Conservation (phyloP, 2,329 filamentous ascomycete genomes). For the Stenocarpella maydis region DNA sequence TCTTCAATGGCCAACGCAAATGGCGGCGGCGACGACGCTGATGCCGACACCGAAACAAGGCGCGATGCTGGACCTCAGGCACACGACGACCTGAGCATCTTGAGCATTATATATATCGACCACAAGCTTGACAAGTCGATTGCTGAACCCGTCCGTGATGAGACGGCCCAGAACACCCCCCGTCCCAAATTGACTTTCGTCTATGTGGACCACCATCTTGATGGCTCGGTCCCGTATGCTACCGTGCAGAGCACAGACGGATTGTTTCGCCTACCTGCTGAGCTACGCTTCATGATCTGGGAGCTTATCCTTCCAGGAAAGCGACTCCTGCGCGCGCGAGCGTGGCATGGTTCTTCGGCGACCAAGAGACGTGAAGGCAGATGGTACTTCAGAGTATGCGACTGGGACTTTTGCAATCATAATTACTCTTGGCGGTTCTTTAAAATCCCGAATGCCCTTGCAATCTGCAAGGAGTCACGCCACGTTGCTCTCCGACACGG, state of each 20-base stretch:
- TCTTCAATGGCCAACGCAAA: not conserved
- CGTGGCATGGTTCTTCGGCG: not conserved
- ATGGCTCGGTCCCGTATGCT: not conserved
- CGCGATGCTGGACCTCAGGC: not conserved
- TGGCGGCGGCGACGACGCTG: not conserved
- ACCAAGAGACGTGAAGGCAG: not conserved
- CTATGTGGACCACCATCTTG: not conserved
- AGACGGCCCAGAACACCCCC: not conserved
- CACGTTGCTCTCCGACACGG: not conserved
- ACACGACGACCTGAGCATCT: not conserved
- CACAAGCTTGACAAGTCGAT: not conserved
- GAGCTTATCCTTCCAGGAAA: not conserved
- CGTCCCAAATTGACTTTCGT: not conserved
- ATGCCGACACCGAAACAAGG: not conserved
- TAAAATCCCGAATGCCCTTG: not conserved
- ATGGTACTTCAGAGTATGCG: not conserved
- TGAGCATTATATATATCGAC: constrained; percentile 4
- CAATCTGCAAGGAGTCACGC: not conserved
- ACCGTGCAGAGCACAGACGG: not conserved
- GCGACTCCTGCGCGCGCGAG: not conserved
- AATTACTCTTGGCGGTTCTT: too few relatives aligned
- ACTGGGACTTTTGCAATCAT: not conserved
- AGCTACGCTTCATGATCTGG: not conserved
- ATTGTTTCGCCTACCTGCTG: not conserved
- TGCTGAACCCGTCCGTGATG: not conserved